phyloP scores from a whole-genome alignment of 805 yeast genomes.

The Wickerhamomyces xylosicus region DNA sequence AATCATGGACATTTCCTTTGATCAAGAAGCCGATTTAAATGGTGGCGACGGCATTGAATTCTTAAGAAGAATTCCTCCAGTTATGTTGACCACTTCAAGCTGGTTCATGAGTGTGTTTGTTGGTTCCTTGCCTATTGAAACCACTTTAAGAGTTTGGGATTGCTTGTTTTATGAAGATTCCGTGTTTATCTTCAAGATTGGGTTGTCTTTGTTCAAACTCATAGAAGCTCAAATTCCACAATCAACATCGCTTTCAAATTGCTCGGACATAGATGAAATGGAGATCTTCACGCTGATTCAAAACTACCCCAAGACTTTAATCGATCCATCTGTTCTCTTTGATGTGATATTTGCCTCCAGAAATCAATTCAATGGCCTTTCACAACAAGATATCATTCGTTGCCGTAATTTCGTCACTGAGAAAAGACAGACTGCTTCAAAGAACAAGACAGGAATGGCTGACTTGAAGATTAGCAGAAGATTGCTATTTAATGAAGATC shows the following conservation, averaged over 20 bases:
- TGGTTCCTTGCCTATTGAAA: slow-evolving; percentile 81
- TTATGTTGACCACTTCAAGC: slow-evolving; percentile 86
- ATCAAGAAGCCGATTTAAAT: slow-evolving; percentile 19
- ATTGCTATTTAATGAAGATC: slow-evolving; percentile 19
- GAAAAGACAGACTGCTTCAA: slow-evolving; percentile 30
- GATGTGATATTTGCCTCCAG: slow-evolving; percentile 69
- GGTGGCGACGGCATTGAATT: slow-evolving; percentile 30
- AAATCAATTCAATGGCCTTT: slow-evolving; percentile 60
- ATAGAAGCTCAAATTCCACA: slow-evolving; percentile 53
- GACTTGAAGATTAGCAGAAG: slow-evolving; percentile 19
- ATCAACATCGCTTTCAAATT: slow-evolving; percentile 13
- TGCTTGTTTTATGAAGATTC: slow-evolving; percentile 89
- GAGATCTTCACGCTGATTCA: slow-evolving; percentile 81
- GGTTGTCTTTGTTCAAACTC: slow-evolving; percentile 68
- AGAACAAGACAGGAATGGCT: slow-evolving; percentile 10
- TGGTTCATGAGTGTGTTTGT: slow-evolving; percentile 99
- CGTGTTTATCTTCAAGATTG: slow-evolving; percentile 71
- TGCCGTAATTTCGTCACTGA: slow-evolving; percentile 72
- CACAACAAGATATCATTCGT: slow-evolving; percentile 73
- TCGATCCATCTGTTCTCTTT: slow-evolving; percentile 61
- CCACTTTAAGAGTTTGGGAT: slow-evolving; percentile 89
- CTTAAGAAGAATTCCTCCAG: slow-evolving; percentile 73
- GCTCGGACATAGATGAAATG: slow-evolving; percentile 29
- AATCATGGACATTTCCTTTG: slow-evolving; percentile 27
- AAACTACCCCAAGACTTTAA: slow-evolving; percentile 59